Conservation (phyloP, 164 flowering plant genomes). For the Aristolochia californica region DNA sequence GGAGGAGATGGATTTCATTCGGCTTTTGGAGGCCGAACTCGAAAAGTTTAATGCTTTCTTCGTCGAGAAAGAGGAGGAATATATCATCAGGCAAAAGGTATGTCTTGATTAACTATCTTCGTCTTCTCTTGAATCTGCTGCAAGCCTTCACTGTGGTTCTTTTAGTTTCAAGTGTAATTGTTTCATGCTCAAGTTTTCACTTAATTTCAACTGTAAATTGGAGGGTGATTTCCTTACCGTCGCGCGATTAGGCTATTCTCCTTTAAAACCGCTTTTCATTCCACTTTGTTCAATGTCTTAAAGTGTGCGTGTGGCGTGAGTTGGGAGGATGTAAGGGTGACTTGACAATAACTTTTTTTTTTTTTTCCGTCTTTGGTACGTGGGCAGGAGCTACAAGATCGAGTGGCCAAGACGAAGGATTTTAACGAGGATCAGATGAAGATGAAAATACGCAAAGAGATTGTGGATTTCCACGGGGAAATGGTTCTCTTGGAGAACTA, state of each 20-base stretch:
- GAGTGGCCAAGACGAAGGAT: conserved; percentile 47
- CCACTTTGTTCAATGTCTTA: no score
- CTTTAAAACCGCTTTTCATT: no score
- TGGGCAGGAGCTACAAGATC: conserved; percentile 64
- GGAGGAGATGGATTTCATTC: conserved; percentile 61
- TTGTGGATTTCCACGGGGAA: conserved; percentile 91
- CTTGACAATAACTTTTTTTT: background rate
- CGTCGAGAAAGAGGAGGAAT: conserved; percentile 84
- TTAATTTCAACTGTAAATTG: no score
- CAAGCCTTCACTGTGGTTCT: no score
- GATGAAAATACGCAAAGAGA: conserved; percentile 41
- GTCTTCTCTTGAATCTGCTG: no score
- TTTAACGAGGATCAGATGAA: conserved; percentile 34
- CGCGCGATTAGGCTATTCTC: no score
- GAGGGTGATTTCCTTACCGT: no score
- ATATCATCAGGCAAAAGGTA: conserved; percentile 82
- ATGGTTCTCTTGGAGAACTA: conserved; percentile 93
- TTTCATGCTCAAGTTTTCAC: no score
- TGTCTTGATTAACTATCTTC: no score
- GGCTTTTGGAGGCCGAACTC: conserved; percentile 64
- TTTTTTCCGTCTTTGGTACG: background rate
- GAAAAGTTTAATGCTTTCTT: conserved; percentile 85
- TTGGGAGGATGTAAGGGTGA: no score
- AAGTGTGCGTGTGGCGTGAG: no score
- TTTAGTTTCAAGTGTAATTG: no score